Percentiles rank a stretch among this genome's conserved stretches.
Conservation (phyloP, 176 grass and related monocot species). For the Panicum miliaceum region DNA sequence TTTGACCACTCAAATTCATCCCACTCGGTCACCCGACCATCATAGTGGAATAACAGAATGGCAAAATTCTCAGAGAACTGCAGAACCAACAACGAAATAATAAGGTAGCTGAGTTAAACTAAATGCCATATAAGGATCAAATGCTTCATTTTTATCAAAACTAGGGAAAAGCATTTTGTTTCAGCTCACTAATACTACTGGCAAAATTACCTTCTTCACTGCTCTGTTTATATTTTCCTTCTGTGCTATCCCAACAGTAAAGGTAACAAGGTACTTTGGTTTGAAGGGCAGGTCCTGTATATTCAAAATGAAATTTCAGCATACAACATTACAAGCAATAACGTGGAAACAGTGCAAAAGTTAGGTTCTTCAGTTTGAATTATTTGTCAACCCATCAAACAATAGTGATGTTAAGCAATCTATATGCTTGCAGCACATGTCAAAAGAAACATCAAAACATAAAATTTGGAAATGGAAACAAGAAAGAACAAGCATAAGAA, state of each 20-base stretch:
- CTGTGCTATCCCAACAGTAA: constrained; percentile 75
- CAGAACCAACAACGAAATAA: constrained; percentile 32
- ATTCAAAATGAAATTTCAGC: constrained; percentile 45
- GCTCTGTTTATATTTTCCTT: constrained; percentile 84
- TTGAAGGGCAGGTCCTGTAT: constrained; percentile 80
- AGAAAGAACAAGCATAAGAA: constrained; percentile 21
- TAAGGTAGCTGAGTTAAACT: constrained; percentile 22
- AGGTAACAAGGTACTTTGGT: constrained; percentile 91
- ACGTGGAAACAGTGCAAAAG: not conserved
- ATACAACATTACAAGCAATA: constrained; percentile 14
- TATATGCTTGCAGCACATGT: not conserved
- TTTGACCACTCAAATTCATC: constrained; percentile 88
- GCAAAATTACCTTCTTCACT: constrained; percentile 74
- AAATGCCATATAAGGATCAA: not conserved
- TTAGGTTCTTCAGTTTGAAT: not conserved
- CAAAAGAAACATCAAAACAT: not conserved
- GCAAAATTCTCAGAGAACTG: constrained; percentile 86
- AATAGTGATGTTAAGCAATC: not conserved
- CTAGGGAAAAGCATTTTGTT: not conserved
- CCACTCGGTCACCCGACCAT: constrained; percentile 72
- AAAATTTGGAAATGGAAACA: not conserved
- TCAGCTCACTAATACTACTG: not conserved
- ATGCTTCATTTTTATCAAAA: constrained; percentile 28
- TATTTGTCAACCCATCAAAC: not conserved
- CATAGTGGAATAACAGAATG: constrained; percentile 84